These are phyloP conservation scores for Acanthamoeba polyphaga DNA, from an alignment of 208 protist species.

Conservation along the genomic window DNA sequence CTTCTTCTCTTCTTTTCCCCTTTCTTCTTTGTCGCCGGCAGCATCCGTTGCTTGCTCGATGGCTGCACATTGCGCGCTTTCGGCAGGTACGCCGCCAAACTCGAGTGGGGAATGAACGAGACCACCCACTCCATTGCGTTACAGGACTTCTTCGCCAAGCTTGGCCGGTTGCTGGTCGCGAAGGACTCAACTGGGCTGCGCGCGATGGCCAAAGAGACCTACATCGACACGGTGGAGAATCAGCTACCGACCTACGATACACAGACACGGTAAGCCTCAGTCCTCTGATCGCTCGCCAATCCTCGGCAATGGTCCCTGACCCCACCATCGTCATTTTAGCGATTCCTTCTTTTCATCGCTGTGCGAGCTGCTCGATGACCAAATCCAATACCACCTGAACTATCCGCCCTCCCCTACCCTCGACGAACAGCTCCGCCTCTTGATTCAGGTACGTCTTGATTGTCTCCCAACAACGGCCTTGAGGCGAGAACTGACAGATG, in stretches of 20 bases:
- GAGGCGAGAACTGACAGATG: too few species aligned
- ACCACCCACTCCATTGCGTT: not conserved
- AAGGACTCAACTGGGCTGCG: not conserved
- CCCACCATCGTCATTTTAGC: not conserved
- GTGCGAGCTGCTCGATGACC: not conserved
- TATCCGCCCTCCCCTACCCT: not conserved
- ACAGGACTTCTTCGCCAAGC: constrained; percentile 7
- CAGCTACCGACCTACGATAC: not conserved
- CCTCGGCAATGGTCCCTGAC: too few species aligned
- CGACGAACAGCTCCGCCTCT: not conserved
- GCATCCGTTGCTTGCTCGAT: not conserved
- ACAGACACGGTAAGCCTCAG: not conserved
- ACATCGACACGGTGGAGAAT: not conserved
- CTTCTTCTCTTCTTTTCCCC: not conserved
- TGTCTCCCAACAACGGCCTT: not conserved
- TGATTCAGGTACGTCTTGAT: not conserved
- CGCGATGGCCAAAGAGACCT: not conserved
- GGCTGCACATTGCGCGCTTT: not conserved
- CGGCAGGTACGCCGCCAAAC: not conserved
- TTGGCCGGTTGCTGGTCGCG: not conserved
- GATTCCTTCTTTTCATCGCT: not conserved
- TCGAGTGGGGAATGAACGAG: too few species aligned
- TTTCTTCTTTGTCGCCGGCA: not conserved
- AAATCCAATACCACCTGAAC: constrained; percentile 16
- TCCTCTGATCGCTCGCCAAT: not conserved